These are phyloP conservation scores for Hibiscus trionum DNA, from an alignment of 345 rosid species.

Conservation along the genomic window DNA sequence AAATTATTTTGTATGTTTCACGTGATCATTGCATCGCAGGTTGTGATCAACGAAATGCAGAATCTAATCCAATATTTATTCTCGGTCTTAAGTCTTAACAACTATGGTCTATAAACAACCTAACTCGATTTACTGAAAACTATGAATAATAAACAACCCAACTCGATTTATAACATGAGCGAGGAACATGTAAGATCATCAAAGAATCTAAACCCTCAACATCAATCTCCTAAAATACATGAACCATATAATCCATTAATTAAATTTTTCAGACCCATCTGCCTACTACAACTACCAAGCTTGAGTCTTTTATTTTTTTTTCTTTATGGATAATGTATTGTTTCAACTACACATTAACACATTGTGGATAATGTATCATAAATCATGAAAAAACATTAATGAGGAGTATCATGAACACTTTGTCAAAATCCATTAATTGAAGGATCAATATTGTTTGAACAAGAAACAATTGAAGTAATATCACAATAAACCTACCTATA, in stretches of 20 bases:
- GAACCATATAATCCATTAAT: neutral
- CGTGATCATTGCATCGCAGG: neutral
- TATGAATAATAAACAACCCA: neutral
- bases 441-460: neutral
- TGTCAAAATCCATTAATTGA: neutral
- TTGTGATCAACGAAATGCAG: neutral
- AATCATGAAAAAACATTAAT: neutral
- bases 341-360: neutral
- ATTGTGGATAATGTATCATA: neutral
- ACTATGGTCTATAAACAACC: neutral
- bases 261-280: neutral
- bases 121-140: neutral
- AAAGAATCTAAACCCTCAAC: neutral
- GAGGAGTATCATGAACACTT: neutral
- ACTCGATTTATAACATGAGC: neutral
- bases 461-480: neutral
- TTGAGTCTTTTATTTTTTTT: neutral
- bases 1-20: neutral
- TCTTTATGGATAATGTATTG: neutral
- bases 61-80: slow-evolving; percentile 2
- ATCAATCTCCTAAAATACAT: neutral
- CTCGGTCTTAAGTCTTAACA: neutral
- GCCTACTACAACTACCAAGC: neutral
- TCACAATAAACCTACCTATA: neutral
- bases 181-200: neutral